Evolutionary conservation across 176 grass and related monocot genomes (phyloP), one percentile per base, ranked within the genome.

Genomic region (Musa troglodytarum): DNA sequence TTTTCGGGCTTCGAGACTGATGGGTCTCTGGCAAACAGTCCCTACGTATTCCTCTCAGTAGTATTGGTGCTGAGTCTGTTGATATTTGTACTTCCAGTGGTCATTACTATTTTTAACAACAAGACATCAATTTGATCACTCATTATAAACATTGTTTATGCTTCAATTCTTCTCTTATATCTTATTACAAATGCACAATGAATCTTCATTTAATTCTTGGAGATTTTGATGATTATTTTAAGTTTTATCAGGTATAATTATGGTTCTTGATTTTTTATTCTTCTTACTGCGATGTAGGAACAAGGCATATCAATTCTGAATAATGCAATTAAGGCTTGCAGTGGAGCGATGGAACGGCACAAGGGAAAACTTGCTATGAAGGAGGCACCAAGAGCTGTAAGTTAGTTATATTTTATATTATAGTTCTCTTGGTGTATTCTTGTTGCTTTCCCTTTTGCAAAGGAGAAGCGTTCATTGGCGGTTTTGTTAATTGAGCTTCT

Each of bases 301-400:
- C 82, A 92, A 90, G 89, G 89, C 19, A 88, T 96, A 54, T 83
- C 85, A 63, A 78, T 92, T 82, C 93, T 96, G 43, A 77, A 79
- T 76, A 83, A 84, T 82, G 89, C 93, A 66, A 83, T 96, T 77
- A 96, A 92, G 56, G 87, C 81, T 19, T 96, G 89, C 64, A 89
- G 80, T 59, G 67, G 83, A 81, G 89, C 77, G 73, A 96, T 92
- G 63, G 93, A 96, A 29, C 77, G 76, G 20, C 74, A 90, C 82
- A 96, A 92, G 73, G 92, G 92, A 16, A 96, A 96, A 71, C 79
- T 92, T 54, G 17, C 82, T 50, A 83, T 96, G 57, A 92, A 96
- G 86, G 93, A 96, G 85, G 76, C 76, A 65, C 87, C 93, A n/a
- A 92, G 93, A 90, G 93, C 93, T 84, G 89, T 96, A 90, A 92